Evolutionary conservation across 1,139 yeast species (phyloP), one percentile per base, ranked within the genome.

Genomic region (Taiozyma sp.): DNA sequence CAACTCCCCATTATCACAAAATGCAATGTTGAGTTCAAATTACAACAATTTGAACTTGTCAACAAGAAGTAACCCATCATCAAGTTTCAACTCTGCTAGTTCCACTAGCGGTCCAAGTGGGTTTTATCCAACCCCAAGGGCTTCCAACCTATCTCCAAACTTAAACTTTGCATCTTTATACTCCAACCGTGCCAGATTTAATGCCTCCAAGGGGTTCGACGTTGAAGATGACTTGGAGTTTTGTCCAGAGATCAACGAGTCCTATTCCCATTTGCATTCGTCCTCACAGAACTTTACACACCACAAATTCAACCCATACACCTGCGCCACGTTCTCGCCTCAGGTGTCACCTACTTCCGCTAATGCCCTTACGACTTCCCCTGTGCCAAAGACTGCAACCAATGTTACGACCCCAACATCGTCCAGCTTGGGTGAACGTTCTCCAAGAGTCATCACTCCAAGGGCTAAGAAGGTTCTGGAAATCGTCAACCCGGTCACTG

Each of bases 401-500:
- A 23, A 43, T 9, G 19, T n/a, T 68, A 63, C 44, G 24, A 43
- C 28, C 12, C 44, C 52, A 39, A 41, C 19, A 9, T 43, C 51
- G 61, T 53, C 54, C 1, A 29, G 32, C 28, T 42, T 43, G 10
- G 50, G 54, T 27, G 43, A 48, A 43, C 48, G 48, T 4, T 49
- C 56, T 22, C 62, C 61, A 40, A 52, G 57, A 45, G 57, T 49
- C 14, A 49, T 59, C 50, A 80, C 87, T 6, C 86, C 86, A 32
- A 71, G 87, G 57, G 75, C 77, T 41, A 80, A 78, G 65, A 81
- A 82, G 60, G 81, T 84, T 7, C 69, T 88, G 63, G 93, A 87
- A 64, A 87, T 87, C 58, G 84, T 88, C 55, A 85, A 87, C 65
- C 96, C 96, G 9, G 81, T 79, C 50, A 87, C 95, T 6, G 90